Evolutionary conservation across 2,329 filamentous ascomycete species (phyloP), one percentile per base, ranked within the genome.

Genomic region (Paracoccidioides lutzii): DNA sequence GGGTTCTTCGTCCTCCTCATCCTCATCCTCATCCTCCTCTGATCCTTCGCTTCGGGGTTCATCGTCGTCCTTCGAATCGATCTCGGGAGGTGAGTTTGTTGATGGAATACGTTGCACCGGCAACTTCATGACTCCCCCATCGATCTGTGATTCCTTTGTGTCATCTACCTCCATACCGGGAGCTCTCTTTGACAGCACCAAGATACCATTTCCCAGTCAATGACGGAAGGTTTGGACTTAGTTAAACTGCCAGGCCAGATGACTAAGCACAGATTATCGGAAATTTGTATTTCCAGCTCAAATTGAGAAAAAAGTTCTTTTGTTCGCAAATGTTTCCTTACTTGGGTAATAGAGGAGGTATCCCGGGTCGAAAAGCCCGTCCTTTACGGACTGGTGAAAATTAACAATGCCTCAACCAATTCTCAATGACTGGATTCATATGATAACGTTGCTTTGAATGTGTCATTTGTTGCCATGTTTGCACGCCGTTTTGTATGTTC

Each of bases 1-100:
- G 33, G 93, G 94, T 71, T 97, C 91, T 15, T 97, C 91, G 5
- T 96, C 90, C 3, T 93, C 90, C 0, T 90, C 88, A 0, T 94
- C 88, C 0, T 86, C 84, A 0, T 87, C 85, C 0, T 89, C 85
- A 0, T 82, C 80, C 0, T 82, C 80, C 0, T 71, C 72, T 3
- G 71, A 70, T 3, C 69, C 70, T 33, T 67, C 65, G n/a, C 65
- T 65, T 3, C 65, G 63, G 40, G 61, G 58, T 44, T 60, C 60
- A 35, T 60, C 63, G 46, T 63, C 57, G 7, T 57, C 61, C 38
- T 64, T 59, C 22, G 63, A 64, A 35, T 65, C 62, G 44, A 61
- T 59, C 15, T 52, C 52, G 4, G 14, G 33, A 12, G 37, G 4
- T 5, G 44, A 37, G 12, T 8, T 46, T 28, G 42, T 33, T n/a